phyloP scores from a whole-genome alignment of 2,329 filamentous ascomycete genomes.

The Amauroascus verrucosus region DNA sequence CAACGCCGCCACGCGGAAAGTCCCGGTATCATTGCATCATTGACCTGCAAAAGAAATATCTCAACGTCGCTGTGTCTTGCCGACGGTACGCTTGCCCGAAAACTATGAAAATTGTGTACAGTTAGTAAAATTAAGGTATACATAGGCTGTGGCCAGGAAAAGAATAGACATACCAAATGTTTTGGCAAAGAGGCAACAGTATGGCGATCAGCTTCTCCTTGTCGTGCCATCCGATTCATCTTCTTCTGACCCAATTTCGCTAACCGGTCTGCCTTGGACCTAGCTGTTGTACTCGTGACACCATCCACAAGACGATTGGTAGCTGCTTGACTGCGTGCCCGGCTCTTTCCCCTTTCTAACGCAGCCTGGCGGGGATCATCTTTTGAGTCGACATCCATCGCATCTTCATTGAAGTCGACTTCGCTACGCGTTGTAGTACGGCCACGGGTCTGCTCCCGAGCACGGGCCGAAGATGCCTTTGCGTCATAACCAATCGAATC shows the following conservation, averaged over 20 bases:
- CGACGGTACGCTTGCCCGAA: constrained; percentile 84
- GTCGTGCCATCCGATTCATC: constrained; percentile 96
- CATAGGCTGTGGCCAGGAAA: constrained; percentile 18
- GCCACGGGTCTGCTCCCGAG: constrained; percentile 54
- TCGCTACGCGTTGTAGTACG: constrained; percentile 57
- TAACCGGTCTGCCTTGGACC: constrained; percentile 73
- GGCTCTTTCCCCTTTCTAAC: constrained; percentile 62
- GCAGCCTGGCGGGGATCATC: constrained; percentile 31
- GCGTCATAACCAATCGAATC: constrained; percentile 73
- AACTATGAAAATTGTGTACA: constrained; percentile 42
- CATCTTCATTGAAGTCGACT: constrained; percentile 54
- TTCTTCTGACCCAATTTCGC: constrained; percentile 89
- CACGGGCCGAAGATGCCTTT: constrained; percentile 61
- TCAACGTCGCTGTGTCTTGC: constrained; percentile 57
- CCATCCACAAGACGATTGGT: constrained; percentile 39
- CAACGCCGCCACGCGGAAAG: constrained; percentile 5
- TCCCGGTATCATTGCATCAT: constrained; percentile 11
- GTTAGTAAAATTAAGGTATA: constrained; percentile 8
- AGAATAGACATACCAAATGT: constrained; percentile 64
- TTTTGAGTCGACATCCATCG: constrained; percentile 34
- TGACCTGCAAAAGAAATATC: constrained; percentile 7
- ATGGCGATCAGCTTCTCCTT: constrained; percentile 94
- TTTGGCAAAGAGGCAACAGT: constrained; percentile 69
- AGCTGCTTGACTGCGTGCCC: constrained; percentile 47
- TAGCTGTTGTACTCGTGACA: constrained; percentile 55